A percentile compares a stretch with the other conserved stretches of the same genome.
Evolutionary conservation across 2,329 filamentous ascomycete genomes (phyloP).

Genomic region (Aureobasidium sp.): DNA sequence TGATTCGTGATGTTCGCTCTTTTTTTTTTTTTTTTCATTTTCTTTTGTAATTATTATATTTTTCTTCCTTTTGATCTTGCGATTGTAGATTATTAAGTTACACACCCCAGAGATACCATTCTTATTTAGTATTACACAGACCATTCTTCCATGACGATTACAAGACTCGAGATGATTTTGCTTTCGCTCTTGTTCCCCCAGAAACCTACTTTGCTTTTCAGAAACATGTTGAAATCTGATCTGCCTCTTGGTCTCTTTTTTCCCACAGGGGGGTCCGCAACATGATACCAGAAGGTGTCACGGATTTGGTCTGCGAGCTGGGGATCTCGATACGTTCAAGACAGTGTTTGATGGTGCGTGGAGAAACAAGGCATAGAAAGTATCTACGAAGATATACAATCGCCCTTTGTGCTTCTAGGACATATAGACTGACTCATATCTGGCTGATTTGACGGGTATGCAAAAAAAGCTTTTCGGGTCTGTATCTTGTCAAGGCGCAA

Average conservation of each 20-base stretch:
- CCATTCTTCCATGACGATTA: no score
- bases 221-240: no score
- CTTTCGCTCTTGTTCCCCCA: no score
- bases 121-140: no score
- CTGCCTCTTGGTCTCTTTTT: no score
- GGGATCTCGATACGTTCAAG: slow-evolving; percentile 3
- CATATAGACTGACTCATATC: not conserved
- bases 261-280: not conserved
- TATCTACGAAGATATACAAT: not conserved
- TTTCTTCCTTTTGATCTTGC: no score
- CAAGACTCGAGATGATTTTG: no score
- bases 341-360: not conserved
- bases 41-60: no score
- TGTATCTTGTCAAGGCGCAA: slow-evolving; percentile 3
- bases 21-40: not conserved
- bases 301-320: slow-evolving; percentile 10
- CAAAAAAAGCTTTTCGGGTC: not conserved
- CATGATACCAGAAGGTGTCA: not conserved
- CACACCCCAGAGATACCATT: no score
- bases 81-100: no score
- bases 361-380: not conserved
- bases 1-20: not conserved
- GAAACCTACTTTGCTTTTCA: no score
- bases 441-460: not conserved
- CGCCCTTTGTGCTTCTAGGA: not conserved